A percentile compares a stretch with the other conserved stretches of the same genome.
Evolutionary conservation across 176 grass and related monocot species (phyloP).

Genomic region (Paspalum vaginatum): DNA sequence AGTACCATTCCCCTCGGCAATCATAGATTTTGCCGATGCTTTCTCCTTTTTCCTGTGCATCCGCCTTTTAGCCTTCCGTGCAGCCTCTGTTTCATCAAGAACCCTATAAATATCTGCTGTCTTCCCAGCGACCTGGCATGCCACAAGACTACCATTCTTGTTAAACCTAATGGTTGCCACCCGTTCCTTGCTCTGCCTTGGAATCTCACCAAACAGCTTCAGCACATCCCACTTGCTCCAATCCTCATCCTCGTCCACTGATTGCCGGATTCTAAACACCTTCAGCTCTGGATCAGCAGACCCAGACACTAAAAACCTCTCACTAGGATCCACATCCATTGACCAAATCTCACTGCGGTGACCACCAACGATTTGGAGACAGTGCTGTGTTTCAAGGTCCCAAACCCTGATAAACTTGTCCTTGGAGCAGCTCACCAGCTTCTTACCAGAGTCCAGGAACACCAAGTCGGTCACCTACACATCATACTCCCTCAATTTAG

Average conservation of each 20-base stretch:
- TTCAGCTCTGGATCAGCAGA: constrained; percentile 73
- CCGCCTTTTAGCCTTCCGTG: constrained; percentile 78
- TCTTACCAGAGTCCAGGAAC: constrained; percentile 94
- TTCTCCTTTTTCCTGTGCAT: constrained; percentile 89
- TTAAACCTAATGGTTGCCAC: constrained; percentile 79
- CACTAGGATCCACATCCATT: constrained; percentile 69
- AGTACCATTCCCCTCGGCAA: constrained; percentile 50
- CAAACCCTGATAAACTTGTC: constrained; percentile 95
- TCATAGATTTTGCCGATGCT: constrained; percentile 51
- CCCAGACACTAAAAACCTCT: constrained; percentile 78
- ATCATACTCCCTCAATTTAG: background rate
- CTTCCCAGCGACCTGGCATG: constrained; percentile 90
- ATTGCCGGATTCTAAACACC: constrained; percentile 69
- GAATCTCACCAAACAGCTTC: constrained; percentile 93
- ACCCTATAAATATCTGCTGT: constrained; percentile 74
- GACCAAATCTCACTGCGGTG: constrained; percentile 92
- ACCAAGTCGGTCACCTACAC: constrained; percentile 81
- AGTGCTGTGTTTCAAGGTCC: constrained; percentile 94
- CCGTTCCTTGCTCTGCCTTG: constrained; percentile 76
- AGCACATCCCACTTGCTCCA: constrained; percentile 88
- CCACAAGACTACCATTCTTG: constrained; percentile 69
- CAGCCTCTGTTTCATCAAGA: constrained; percentile 72
- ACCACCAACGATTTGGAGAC: constrained; percentile 85
- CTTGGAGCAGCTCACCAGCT: constrained; percentile 92
- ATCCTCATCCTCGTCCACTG: constrained; percentile 52